phyloP scores from a whole-genome alignment of 108 stramenopile species.

The Mayamaea pseudoterrestris region DNA sequence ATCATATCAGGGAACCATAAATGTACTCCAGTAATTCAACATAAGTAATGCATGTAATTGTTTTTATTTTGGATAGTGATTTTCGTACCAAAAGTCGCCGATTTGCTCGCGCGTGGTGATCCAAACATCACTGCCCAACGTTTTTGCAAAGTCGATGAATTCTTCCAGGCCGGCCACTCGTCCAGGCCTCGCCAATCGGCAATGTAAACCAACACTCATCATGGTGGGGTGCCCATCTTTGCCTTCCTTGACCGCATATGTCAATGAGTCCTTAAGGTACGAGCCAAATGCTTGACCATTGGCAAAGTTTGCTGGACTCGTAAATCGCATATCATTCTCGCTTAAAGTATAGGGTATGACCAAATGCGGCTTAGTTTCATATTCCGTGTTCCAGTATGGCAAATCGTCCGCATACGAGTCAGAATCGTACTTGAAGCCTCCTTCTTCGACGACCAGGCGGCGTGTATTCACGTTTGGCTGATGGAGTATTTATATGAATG shows the following conservation, averaged over 20 bases:
- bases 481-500: too few relatives aligned
- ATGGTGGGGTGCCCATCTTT: conserved; percentile 74
- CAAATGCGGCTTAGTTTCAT: conserved; percentile 58
- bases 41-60: too few relatives aligned
- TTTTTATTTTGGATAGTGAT: conserved; percentile 54
- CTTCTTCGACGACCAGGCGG: conserved; percentile 75
- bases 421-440: conserved; percentile 87
- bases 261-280: conserved; percentile 68
- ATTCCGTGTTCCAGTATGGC: conserved; percentile 82
- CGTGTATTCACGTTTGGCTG: conserved; percentile 68
- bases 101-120: conserved; percentile 86
- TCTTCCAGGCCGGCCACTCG: conserved; percentile 78
- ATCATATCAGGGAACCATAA: too few relatives aligned
- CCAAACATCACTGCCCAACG: conserved; percentile 85
- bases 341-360: conserved; percentile 89
- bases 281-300: conserved; percentile 64
- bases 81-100: conserved; percentile 81
- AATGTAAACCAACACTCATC: conserved; percentile 91
- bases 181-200: conserved; percentile 80
- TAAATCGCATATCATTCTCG: conserved; percentile 92
- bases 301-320: conserved; percentile 72
- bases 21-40: too few relatives aligned
- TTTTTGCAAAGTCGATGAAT: conserved; percentile 83
- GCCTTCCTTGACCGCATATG: conserved; percentile 76
- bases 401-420: conserved; percentile 91